Percentiles rank a stretch among this genome's conserved stretches.
These are phyloP conservation scores for Cytospora schulzeri DNA, from an alignment of 2,329 filamentous ascomycete species.

Conservation along the genomic window DNA sequence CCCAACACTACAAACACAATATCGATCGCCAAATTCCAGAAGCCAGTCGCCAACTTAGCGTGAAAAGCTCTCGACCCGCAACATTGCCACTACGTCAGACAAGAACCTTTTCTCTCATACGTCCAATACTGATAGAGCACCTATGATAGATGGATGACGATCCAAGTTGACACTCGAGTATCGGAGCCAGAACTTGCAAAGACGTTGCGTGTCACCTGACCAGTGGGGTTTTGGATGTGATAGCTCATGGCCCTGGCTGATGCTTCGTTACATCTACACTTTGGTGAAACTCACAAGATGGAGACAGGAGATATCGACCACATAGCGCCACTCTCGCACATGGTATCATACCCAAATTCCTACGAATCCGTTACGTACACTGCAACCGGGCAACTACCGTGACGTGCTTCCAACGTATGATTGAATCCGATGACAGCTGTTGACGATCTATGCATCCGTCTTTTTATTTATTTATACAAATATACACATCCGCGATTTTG, in stretches of 20 bases:
- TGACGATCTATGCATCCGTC: background rate
- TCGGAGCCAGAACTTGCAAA: constrained; percentile 4
- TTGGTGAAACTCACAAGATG: background rate
- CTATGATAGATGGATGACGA: no score
- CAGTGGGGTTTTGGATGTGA: background rate
- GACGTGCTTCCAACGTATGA: background rate
- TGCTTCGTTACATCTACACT: background rate
- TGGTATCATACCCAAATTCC: background rate
- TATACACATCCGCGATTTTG: no score
- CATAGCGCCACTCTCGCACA: background rate
- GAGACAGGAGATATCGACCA: background rate
- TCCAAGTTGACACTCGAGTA: constrained; percentile 4
- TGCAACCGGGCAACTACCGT: background rate
- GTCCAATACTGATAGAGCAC: background rate
- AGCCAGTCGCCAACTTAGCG: background rate
- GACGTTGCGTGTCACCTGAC: constrained; percentile 18
- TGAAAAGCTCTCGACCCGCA: background rate
- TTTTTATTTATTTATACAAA: no score
- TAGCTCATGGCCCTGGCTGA: background rate
- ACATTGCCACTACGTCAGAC: background rate
- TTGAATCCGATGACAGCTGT: background rate
- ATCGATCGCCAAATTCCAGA: background rate
- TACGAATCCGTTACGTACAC: background rate
- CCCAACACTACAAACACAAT: background rate
- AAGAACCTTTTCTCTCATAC: background rate